Base-by-base conservation (phyloP, 352 stramenopile genomes). In the Phytopythium aichiense region DNA sequence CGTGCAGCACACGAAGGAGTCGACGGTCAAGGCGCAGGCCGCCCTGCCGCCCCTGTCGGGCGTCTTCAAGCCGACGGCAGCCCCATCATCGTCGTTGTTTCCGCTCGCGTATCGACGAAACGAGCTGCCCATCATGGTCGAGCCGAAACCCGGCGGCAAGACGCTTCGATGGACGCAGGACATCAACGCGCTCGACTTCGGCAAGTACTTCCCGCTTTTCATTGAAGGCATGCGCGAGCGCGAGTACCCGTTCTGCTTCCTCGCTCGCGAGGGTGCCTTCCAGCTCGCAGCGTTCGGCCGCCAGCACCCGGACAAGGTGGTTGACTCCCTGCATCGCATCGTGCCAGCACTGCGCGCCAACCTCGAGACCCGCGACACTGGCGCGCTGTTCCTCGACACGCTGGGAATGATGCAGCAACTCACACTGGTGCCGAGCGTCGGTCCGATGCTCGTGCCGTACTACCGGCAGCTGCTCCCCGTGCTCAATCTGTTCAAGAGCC, bases 401-500 rank as follows among this genome's bases (percentile, higher is more conserved):
- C 63, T 91, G 30, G 62, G 72, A 9, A 55, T 89, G n/a, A 62
- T 94, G 25, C 81, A 92, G 61, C 65, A 74, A 30, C 71, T 94
- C n/a, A 64, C 87, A 33, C 58, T 59, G 16, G 71, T 81, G 1
- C 64, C 74, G 22, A 75, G 77, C 20, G 72, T 98, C 18, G 92
- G 93, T 6, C 77, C 79, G 28, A 73, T 91, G 23, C 71, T 98
- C 16, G 89, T 98, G 38, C 85, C 88, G 38, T 97, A 97, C 76
- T 98, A 97, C 71, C 87, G 92, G 20, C 87, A 97, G 60, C 66
- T 98, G 20, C 74, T 98, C 35, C 82, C 83, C 4, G 69, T 97
- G 33, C 77, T 98, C 60, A 97, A 96, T 59, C 55, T 96, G 57
- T 97, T 97, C 67, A 92, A 91, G 64, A 88, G 73, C 61, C 93